Base-by-base conservation (phyloP, 2,329 filamentous ascomycete genomes). In the Penicillium rolfsii region DNA sequence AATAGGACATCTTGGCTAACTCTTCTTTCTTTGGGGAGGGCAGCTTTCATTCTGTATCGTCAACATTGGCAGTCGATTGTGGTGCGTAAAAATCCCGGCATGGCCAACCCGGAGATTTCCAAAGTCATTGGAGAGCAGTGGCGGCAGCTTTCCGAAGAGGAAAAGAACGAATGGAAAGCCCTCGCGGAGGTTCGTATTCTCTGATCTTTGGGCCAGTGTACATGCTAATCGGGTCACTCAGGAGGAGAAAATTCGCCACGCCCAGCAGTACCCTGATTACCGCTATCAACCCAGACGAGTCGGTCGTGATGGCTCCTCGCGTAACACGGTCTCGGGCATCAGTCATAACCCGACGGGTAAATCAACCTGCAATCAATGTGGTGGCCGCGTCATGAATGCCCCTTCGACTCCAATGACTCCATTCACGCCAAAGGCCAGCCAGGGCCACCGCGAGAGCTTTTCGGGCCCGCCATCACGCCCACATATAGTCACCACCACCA, bases 21-120 rank as follows among this genome's bases (percentile, higher is more conserved):
- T 16, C 36, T 16, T 12, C 16, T n/a, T 12, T 45, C n/a, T n/a
- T 52, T 19, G 26, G 19, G 19, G 19, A 22, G 19, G 19, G 30
- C 24, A 99, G 95, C 94, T 54, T 99, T 99, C 80, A 99, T 99
- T 67, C 84, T 99, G 70, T 99, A 97, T 81, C 92, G 95, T 41
- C 93, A 98, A 75, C 90, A 96, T 76, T 89, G 95, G 71, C 94
- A 98, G 77, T 87, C 90, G 19, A 83, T 87, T 52, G 91, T 98
- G 54, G 90, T 93, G 40, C 84, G 88, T 57, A 85, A 91, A 68
- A 86, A 97, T 71, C 94, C 93, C n/a, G 91, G 92, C 48, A 86
- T 97, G 66, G 89, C 93, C 49, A 98, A 98, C 77, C 94, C 94
- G 3, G 92, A 97, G 55, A 96, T 98, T 70, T 97, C 94, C 66